These are phyloP conservation scores for Isabelozyma gotoi DNA, from an alignment of 805 yeast genomes.

Conservation along the genomic window DNA sequence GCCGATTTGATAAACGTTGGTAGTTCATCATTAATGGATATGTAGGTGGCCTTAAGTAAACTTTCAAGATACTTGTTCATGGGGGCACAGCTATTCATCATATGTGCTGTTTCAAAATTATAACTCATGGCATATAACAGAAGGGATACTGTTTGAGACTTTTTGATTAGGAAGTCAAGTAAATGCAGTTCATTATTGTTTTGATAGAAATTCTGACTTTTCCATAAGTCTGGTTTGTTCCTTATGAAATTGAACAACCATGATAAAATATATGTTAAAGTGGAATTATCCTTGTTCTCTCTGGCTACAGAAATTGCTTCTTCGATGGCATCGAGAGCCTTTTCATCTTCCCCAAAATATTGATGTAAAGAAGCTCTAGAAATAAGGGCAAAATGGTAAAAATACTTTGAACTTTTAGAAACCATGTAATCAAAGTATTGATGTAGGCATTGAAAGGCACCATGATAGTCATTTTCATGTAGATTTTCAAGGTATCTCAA, in stretches of 20 bases:
- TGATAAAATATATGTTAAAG: constrained; percentile 68
- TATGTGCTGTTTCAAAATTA: constrained; percentile 60
- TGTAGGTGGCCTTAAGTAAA: constrained; percentile 52
- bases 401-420: constrained; percentile 58
- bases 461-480: constrained; percentile 60
- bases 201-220: constrained; percentile 44
- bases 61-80: constrained; percentile 52
- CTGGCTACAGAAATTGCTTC: constrained; percentile 88
- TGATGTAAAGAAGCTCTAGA: constrained; percentile 72
- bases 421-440: constrained; percentile 76
- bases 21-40: constrained; percentile 50
- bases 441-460: constrained; percentile 49
- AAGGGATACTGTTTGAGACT: constrained; percentile 50
- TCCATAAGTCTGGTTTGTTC: constrained; percentile 59
- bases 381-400: constrained; percentile 75
- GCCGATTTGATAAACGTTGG: constrained; percentile 47
- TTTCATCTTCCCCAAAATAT: constrained; percentile 60
- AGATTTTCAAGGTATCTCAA: constrained; percentile 61
- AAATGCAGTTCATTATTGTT: constrained; percentile 60
- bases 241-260: constrained; percentile 74
- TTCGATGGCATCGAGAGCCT: constrained; percentile 76
- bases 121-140: constrained; percentile 59
- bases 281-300: constrained; percentile 73
- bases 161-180: constrained; percentile 56
- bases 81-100: constrained; percentile 51